These are phyloP conservation scores for Alnus glutinosa DNA, from an alignment of 306 rosid genomes.

Conservation along the genomic window DNA sequence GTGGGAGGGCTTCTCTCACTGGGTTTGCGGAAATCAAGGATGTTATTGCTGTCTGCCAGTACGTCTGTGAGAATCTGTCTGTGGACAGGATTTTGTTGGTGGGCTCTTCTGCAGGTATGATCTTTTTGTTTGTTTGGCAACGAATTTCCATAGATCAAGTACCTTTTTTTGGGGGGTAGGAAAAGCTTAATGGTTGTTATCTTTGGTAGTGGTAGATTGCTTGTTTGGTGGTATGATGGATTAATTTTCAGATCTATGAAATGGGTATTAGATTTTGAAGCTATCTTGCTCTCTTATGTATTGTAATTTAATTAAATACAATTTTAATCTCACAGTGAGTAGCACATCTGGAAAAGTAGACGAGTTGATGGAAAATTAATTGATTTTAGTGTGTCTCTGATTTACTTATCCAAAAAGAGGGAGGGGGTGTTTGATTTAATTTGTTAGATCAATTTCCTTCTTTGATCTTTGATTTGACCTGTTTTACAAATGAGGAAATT, in stretches of 20 bases:
- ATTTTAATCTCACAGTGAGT: background rate
- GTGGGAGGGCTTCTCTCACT: constrained; percentile 76
- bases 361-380: background rate
- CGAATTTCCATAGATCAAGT: constrained; percentile 20
- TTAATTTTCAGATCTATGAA: constrained; percentile 38
- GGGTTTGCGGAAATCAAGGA: constrained; percentile 83
- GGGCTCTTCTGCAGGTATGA: constrained; percentile 96
- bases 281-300: background rate
- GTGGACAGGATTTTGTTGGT: constrained; percentile 51
- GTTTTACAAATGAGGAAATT: background rate
- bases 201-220: constrained; percentile 11
- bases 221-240: background rate
- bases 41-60: constrained; percentile 68
- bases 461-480: background rate
- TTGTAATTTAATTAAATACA: background rate
- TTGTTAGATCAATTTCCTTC: background rate
- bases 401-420: background rate
- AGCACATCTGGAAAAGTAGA: background rate
- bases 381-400: background rate
- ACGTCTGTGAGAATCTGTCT: constrained; percentile 45
- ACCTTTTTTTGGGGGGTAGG: background rate
- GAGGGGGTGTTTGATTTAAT: background rate
- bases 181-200: background rate
- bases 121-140: background rate
- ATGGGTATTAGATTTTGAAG: background rate